Base-by-base conservation (phyloP, 345 rosid genomes). In the Geranium rotundifolium region DNA sequence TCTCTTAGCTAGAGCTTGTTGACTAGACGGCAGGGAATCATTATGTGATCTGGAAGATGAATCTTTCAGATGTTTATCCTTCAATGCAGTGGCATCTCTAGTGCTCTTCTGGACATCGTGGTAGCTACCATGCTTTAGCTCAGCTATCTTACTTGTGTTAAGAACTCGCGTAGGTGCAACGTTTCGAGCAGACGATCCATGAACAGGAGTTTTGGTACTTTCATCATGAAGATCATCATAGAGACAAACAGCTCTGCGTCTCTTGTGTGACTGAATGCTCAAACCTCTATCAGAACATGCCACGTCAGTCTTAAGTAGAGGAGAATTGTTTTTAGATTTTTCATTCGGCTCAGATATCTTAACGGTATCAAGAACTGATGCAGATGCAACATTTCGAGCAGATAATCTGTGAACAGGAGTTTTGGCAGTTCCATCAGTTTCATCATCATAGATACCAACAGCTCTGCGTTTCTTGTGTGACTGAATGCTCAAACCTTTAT, bases 161-260 rank as follows among this genome's bases (percentile, higher is more conserved):
- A 12, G 15, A 46, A 62, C 73, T 63, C 69, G 61, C 20, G 65
- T 19, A 57, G 79, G 65, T 54, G 60, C 76, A 65, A 60, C 67
- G 73, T 63, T 78, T 72, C 62, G 72, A 17, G 65, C 66, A 66
- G 78, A 66, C 65, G 74, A 84, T 67, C 84, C 87, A 68, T 87
- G 87, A 74, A 89, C 79, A 39, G 98, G 97, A 80, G 97, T 92
- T 79, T 85, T 88, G 16, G 87, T 84, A 62, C 74, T 85, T 41
- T 82, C 89, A 61, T 83, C 87, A 49, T 76, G 84, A 17, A 82
- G 87, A 27, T 79, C 92, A 46, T 82, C 91, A 54, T 62, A 77
- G 27, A 89, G 78, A 77, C 89, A 71, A 72, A 87, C 88, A 29
- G 79, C 86, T 79, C 96, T 84, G 59, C 93, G 81, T 67, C 83